Evolutionary conservation across 2,329 filamentous ascomycete species (phyloP).

Genomic region (Hypoxylon sp.): DNA sequence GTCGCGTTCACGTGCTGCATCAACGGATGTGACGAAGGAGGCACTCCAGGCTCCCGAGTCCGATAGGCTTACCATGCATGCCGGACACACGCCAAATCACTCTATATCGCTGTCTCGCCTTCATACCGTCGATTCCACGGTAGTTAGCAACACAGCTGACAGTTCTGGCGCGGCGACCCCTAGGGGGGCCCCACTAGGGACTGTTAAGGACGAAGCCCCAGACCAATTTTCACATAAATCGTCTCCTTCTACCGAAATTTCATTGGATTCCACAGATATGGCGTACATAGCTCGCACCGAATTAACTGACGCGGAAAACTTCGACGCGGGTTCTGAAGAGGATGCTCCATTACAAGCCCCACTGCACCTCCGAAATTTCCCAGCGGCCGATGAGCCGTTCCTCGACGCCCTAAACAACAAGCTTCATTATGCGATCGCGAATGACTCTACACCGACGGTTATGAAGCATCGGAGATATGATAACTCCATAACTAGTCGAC

Average conservation of each 20-base stretch:
- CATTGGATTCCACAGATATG: not conserved
- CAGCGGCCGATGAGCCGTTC: slow-evolving; percentile 64
- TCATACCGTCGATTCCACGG: slow-evolving; percentile 55
- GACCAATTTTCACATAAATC: slow-evolving; percentile 2
- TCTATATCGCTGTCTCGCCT: slow-evolving; percentile 61
- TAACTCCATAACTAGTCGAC: too few species aligned
- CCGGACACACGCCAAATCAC: slow-evolving; percentile 70
- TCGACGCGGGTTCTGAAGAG: slow-evolving; percentile 40
- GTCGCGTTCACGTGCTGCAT: slow-evolving; percentile 40
- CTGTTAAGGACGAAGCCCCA: slow-evolving; percentile 10
- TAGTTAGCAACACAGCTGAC: slow-evolving; percentile 49
- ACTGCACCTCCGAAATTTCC: slow-evolving; percentile 63
- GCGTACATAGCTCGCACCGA: too few species aligned
- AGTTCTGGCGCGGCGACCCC: slow-evolving; percentile 54
- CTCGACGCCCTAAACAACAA: slow-evolving; percentile 60
- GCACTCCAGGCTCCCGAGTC: slow-evolving; percentile 58
- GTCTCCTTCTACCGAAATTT: too few species aligned
- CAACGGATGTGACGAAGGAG: slow-evolving; percentile 56
- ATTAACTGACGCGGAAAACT: not conserved
- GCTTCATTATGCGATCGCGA: slow-evolving; percentile 57
- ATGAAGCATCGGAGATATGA: too few species aligned
- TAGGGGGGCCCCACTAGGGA: slow-evolving; percentile 38
- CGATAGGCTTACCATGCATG: slow-evolving; percentile 66
- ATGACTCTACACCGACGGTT: slow-evolving; percentile 57
- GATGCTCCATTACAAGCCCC: slow-evolving; percentile 61